Conservation (phyloP, 2,329 filamentous ascomycete species). For the Ophiocordyceps robertsii region DNA sequence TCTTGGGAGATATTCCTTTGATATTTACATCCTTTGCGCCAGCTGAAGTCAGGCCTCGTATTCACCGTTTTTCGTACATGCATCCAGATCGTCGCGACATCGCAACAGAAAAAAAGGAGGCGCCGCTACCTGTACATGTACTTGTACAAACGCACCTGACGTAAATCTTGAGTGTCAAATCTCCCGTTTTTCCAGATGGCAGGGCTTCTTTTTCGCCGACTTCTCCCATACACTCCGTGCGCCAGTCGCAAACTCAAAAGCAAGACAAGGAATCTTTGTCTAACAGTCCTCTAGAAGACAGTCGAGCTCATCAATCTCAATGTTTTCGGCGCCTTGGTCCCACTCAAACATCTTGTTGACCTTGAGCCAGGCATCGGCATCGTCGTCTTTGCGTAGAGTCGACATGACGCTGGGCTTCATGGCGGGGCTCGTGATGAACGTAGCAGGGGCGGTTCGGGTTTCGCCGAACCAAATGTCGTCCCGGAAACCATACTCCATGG, state of each 20-base stretch:
- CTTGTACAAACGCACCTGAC: conserved; percentile 11
- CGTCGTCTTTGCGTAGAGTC: conserved; percentile 21
- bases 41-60: not conserved
- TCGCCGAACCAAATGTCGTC: conserved; percentile 44
- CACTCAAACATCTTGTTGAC: conserved; percentile 32
- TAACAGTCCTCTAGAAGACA: conserved; percentile 67
- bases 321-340: conserved; percentile 69
- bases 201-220: not conserved
- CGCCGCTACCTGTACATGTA: conserved; percentile 16
- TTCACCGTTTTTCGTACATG: conserved; percentile 8
- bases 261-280: conserved; percentile 8
- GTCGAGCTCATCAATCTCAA: conserved; percentile 89
- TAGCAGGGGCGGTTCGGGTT: conserved; percentile 21
- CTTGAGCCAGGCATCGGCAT: conserved; percentile 25
- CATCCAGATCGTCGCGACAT: conserved; percentile 3
- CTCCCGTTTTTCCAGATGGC: not conserved
- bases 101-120: conserved; percentile 8
- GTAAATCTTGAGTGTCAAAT: not conserved
- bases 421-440: conserved; percentile 40
- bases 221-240: conserved; percentile 7
- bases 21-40: conserved; percentile 2
- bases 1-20: not conserved
- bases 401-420: conserved; percentile 25
- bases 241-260: conserved; percentile 7
- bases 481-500: conserved; percentile 20